Percentiles rank a stretch among this genome's conserved stretches.
These are phyloP conservation scores for Cercis canadensis DNA, from an alignment of 306 rosid species.

Conservation along the genomic window DNA sequence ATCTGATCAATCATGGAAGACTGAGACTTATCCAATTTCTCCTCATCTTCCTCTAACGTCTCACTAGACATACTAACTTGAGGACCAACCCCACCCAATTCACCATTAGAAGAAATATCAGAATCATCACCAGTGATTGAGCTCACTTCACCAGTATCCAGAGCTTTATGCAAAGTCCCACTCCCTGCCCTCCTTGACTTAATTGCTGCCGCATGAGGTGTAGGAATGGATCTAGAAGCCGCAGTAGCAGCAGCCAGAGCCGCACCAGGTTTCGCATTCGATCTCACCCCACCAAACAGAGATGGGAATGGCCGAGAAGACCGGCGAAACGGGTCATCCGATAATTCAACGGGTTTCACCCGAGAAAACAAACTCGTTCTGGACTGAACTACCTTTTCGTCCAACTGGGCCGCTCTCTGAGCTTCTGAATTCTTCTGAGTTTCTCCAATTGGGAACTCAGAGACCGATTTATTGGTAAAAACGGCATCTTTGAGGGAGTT, in stretches of 20 bases:
- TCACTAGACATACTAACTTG: conserved; percentile 13
- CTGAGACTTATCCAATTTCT: conserved; percentile 33
- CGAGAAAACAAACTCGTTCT: conserved; percentile 47
- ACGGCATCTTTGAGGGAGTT: background rate
- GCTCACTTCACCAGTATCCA: conserved; percentile 42
- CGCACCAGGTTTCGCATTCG: conserved; percentile 90
- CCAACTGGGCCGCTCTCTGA: conserved; percentile 14
- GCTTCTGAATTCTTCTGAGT: conserved; percentile 24
- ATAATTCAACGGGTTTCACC: conserved; percentile 43
- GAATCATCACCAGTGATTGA: conserved; percentile 46
- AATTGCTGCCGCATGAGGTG: conserved; percentile 91
- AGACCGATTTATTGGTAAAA: background rate
- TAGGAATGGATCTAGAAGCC: conserved; percentile 78
- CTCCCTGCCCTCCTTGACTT: conserved; percentile 66
- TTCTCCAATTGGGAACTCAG: conserved; percentile 33
- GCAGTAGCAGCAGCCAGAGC: conserved; percentile 96
- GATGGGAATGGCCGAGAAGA: conserved; percentile 66
- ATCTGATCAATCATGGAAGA: conserved; percentile 19
- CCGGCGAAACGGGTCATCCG: conserved; percentile 55
- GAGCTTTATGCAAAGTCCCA: conserved; percentile 43
- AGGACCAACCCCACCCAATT: conserved; percentile 31
- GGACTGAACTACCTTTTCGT: conserved; percentile 37
- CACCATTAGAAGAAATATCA: conserved; percentile 52
- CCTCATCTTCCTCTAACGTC: conserved; percentile 38
- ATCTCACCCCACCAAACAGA: conserved; percentile 66